Conservation (phyloP, 2,329 filamentous ascomycete genomes). For the Aspergillus arachidicola region DNA sequence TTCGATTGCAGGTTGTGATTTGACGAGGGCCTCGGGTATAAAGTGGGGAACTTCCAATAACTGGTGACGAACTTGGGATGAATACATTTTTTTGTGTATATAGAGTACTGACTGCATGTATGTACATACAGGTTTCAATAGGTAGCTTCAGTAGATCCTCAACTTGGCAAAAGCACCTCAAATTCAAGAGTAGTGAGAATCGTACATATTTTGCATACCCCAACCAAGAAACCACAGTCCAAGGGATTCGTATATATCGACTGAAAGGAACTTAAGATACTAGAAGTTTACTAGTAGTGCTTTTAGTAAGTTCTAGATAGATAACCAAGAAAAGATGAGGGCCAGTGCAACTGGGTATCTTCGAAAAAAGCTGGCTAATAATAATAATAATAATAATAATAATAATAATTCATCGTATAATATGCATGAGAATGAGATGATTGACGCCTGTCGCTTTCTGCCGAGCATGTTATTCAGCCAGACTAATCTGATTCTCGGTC, state of each 20-base stretch:
- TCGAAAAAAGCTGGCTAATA: background rate
- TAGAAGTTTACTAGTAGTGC: background rate
- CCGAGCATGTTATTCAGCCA: slow-evolving; percentile 3
- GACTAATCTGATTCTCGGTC: slow-evolving; percentile 31
- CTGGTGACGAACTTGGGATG: background rate
- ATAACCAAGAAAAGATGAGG: background rate
- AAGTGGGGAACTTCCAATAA: slow-evolving; percentile 1
- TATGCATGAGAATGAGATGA: background rate
- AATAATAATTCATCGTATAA: slow-evolving; percentile 4
- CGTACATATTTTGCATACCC: background rate
- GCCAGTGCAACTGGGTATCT: slow-evolving; percentile 10
- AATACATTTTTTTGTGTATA: background rate
- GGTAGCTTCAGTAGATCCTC: background rate
- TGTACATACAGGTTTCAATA: background rate
- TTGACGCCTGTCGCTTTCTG: background rate
- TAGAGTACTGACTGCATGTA: background rate
- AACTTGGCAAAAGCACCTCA: background rate
- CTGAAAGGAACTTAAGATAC: background rate
- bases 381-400: background rate
- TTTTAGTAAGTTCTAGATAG: background rate
- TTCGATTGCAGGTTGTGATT: slow-evolving; percentile 5
- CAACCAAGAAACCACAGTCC: background rate
- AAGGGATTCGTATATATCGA: background rate
- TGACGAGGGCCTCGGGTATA: background rate
- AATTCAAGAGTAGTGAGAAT: background rate